A percentile compares a stretch with the other conserved stretches of the same genome.
These are phyloP conservation scores for Chloromonas sp. DNA, from an alignment of 163 green algal species.

Conservation along the genomic window DNA sequence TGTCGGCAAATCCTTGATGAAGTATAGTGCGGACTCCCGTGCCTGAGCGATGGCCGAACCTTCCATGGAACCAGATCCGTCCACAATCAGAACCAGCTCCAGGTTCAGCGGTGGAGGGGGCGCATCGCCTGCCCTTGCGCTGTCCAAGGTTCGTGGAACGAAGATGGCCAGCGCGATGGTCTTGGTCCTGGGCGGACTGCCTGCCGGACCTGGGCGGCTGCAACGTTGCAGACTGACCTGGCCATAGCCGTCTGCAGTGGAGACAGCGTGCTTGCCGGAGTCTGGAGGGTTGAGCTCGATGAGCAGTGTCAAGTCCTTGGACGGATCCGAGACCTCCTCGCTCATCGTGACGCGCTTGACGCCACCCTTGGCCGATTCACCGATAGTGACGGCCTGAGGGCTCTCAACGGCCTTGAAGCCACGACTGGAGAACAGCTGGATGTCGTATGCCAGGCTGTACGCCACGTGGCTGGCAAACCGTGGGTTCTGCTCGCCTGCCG, in stretches of 20 bases:
- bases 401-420: slow-evolving; percentile 10
- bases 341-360: slow-evolving; percentile 3
- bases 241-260: neutral
- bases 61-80: slow-evolving; percentile 28
- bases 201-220: neutral
- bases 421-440: slow-evolving; percentile 7
- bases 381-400: neutral
- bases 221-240: slow-evolving; percentile 7
- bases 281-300: slow-evolving; percentile 15
- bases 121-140: neutral
- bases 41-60: slow-evolving; percentile 17
- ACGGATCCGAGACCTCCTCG: slow-evolving; percentile 18
- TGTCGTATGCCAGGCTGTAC: slow-evolving; percentile 24
- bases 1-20: slow-evolving; percentile 29
- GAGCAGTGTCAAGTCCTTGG: slow-evolving; percentile 27
- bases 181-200: neutral
- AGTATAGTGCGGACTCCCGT: slow-evolving; percentile 20
- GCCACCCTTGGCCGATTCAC: neutral
- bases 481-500: neutral
- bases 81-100: slow-evolving; percentile 33
- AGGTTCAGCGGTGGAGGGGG: neutral
- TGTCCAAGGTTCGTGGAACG: slow-evolving; percentile 8
- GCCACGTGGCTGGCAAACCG: slow-evolving; percentile 14
- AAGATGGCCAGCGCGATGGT: slow-evolving; percentile 28
- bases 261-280: neutral